Base-by-base conservation (phyloP, 345 rosid species). In the Eucalyptus cloeziana region DNA sequence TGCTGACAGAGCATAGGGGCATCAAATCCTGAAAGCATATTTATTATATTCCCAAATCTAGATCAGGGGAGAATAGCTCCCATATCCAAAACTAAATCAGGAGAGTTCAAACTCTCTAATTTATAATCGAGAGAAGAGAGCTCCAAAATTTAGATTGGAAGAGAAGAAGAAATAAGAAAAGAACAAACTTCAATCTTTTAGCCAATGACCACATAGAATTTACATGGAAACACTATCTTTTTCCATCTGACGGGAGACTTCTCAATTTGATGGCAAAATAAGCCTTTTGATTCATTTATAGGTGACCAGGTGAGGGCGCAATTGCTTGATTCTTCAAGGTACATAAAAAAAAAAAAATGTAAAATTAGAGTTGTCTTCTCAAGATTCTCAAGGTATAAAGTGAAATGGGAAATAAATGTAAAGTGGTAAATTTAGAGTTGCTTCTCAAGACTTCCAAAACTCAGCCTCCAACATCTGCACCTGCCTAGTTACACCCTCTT, bases 381-480 rank as follows among this genome's bases (percentile, higher is more conserved):
- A 24, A 56, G 62, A 56, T 56, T 56, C 62, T 56, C 62, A 5
- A 56, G 11, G 37, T 37, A 6, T 37, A 21, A 71, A 71, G 83
- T 37, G 27, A 37, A 52, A 52, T 52, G 58, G 58, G 58, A 21
- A 52, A 52, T 3, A 21, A 52, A 52, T 21, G 25, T 52, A 52
- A 37, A 71, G 83, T 43, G 24, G 37, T 33, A 71, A 19, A 37
- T 37, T 21, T 37, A 71, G 83, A 37, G 13, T 37, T 71, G 83
- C 86, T 88, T 91, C 86, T 92, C 91, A 52, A 90, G 95, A 87
- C 88, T 90, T 89, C 93, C 95, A 91, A 86, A 91, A 94, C 86
- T 90, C 89, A 86, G 44, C 91, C 90, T 94, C 95, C 97, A 93
- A 92, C 11, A 71, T 88, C 31, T 91, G 92, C 33, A 92, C 94